Conservation (phyloP, 257 asterid genomes). For the Nemophila menziesii region DNA sequence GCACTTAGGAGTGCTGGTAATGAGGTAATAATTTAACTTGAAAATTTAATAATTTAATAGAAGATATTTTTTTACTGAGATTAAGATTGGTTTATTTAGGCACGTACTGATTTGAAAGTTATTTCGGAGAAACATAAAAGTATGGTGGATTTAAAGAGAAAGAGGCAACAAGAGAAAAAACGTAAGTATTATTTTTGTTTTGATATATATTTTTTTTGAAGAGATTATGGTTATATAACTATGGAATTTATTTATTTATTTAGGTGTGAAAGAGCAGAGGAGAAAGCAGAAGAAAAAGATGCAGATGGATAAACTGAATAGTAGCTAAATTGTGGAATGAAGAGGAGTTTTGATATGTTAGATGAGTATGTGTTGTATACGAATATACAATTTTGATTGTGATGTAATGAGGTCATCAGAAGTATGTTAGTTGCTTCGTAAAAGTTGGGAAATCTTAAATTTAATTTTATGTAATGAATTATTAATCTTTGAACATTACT, state of each 20-base stretch:
- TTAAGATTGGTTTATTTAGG: slow-evolving; percentile 2
- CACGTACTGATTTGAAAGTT: slow-evolving; percentile 21
- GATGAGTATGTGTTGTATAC: no score
- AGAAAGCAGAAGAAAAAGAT: slow-evolving; percentile 29
- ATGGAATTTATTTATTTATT: background rate
- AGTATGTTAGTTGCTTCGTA: no score
- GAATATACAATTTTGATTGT: no score
- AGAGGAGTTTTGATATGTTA: no score
- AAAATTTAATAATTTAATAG: no score
- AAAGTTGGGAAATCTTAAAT: no score
- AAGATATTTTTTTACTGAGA: background rate
- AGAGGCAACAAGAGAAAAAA: slow-evolving; percentile 36
- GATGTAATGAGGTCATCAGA: no score
- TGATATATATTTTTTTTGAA: background rate
- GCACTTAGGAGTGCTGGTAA: slow-evolving; percentile 57
- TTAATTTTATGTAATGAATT: no score
- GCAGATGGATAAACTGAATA: no score
- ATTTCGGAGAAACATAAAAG: slow-evolving; percentile 27
- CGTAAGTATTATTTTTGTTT: slow-evolving; percentile 12
- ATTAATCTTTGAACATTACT: no score
- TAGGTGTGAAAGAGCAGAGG: slow-evolving; percentile 34
- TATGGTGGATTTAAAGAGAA: slow-evolving; percentile 23
- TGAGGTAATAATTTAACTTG: slow-evolving; percentile 20
- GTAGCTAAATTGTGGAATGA: no score
- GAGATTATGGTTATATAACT: no score